Conservation (phyloP, 176 grass and related monocot species). For the Carex parvula region DNA sequence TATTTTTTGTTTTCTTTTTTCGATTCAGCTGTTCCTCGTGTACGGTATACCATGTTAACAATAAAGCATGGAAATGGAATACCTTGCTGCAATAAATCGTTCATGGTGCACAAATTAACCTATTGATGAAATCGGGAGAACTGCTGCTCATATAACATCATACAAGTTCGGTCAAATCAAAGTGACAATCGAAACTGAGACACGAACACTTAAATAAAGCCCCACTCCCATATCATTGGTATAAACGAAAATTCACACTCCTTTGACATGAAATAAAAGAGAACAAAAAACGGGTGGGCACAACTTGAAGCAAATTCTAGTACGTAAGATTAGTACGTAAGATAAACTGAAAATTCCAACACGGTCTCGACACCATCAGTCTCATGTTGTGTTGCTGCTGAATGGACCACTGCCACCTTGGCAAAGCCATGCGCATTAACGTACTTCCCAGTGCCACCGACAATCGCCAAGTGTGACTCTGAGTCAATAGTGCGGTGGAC, state of each 20-base stretch:
- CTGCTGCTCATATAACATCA: neutral
- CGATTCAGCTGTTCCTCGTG: neutral
- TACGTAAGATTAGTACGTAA: too few species aligned
- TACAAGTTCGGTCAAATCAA: neutral
- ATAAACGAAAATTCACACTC: neutral
- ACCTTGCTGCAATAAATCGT: neutral
- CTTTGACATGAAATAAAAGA: constrained; percentile 6
- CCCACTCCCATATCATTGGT: constrained; percentile 3
- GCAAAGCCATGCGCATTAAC: constrained; percentile 45
- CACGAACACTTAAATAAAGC: neutral
- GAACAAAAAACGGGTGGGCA: neutral
- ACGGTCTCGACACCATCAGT: constrained; percentile 67
- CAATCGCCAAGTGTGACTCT: constrained; percentile 56
- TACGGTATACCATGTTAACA: neutral
- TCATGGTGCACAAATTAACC: neutral
- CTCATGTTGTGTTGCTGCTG: constrained; percentile 47
- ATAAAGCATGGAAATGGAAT: neutral
- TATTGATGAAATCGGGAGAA: neutral
- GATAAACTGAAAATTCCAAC: constrained; percentile 47
- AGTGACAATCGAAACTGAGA: neutral
- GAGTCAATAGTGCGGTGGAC: constrained; percentile 59
- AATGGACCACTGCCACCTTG: constrained; percentile 50
- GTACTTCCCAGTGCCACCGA: constrained; percentile 55
- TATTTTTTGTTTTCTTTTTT: neutral
- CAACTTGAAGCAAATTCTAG: constrained; percentile 28